Conservation (phyloP, 257 asterid species). For the Solanum virginianum region DNA sequence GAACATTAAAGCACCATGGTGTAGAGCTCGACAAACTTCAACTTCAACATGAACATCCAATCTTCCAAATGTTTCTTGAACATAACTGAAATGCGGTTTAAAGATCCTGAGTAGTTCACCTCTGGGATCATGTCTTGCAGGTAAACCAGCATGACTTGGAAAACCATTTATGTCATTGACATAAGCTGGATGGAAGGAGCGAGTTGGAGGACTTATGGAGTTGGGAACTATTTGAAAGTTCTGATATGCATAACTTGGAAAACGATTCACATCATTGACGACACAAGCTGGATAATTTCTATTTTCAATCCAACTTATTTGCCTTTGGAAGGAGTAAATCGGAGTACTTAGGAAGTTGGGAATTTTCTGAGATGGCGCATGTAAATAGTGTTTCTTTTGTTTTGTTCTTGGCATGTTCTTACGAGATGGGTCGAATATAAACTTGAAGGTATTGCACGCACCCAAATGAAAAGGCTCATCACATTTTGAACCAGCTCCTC, state of each 20-base stretch:
- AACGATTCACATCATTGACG: not conserved
- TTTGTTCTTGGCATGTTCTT: not conserved
- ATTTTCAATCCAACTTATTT: not conserved
- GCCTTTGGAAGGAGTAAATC: not conserved
- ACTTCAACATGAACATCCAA: slow-evolving; percentile 3
- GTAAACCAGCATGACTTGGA: not conserved
- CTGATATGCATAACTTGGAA: not conserved
- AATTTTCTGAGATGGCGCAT: not conserved
- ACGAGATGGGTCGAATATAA: not conserved
- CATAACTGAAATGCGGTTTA: slow-evolving; percentile 17
- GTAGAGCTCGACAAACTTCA: slow-evolving; percentile 14
- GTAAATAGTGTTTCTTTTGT: not conserved
- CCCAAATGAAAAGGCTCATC: slow-evolving; percentile 35
- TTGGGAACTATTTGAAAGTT: not conserved
- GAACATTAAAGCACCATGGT: slow-evolving; percentile 21
- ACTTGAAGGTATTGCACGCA: slow-evolving; percentile 35
- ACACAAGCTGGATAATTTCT: not conserved
- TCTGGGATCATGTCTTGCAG: not conserved
- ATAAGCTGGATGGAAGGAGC: not conserved
- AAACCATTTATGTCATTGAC: not conserved
- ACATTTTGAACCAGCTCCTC: slow-evolving; percentile 35
- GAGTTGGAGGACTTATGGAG: not conserved
- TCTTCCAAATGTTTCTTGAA: slow-evolving; percentile 31
- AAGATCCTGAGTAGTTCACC: slow-evolving; percentile 20
- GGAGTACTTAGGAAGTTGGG: not conserved